Evolutionary conservation across 2,329 filamentous ascomycete genomes (phyloP).

Genomic region (Alternaria longipes): DNA sequence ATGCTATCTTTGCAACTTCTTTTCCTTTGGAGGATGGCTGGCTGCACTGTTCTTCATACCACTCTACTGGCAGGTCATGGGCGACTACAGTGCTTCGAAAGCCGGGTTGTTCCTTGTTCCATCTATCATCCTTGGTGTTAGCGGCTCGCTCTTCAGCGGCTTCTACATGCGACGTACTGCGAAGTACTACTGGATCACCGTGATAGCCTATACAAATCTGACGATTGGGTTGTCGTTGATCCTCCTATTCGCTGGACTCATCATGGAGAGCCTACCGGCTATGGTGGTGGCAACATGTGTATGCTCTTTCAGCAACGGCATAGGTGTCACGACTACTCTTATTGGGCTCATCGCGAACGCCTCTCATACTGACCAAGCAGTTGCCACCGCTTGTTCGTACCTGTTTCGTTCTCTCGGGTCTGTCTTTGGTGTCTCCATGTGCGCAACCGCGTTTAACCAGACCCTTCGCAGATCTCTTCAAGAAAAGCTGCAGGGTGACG

Average conservation of each 20-base stretch:
- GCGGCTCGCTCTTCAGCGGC: conserved; percentile 71
- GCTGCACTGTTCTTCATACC: conserved; percentile 76
- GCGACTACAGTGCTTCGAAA: conserved; percentile 68
- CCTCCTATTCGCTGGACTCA: conserved; percentile 65
- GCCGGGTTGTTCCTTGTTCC: conserved; percentile 75
- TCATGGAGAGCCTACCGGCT: conserved; percentile 59
- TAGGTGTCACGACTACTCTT: conserved; percentile 75
- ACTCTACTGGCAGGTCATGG: conserved; percentile 78
- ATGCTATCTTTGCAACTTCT: conserved; percentile 77
- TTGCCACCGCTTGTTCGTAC: conserved; percentile 81
- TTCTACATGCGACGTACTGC: conserved; percentile 75
- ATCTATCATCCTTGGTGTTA: conserved; percentile 68
- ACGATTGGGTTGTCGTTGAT: conserved; percentile 65
- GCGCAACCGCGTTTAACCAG: conserved; percentile 76
- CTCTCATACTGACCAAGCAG: conserved; percentile 71
- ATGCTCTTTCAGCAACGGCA: conserved; percentile 63
- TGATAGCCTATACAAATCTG: conserved; percentile 64
- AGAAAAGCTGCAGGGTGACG: conserved; percentile 62
- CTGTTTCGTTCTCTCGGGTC: conserved; percentile 78
- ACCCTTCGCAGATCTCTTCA: conserved; percentile 67
- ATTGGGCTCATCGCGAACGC: conserved; percentile 77
- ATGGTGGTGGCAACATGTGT: conserved; percentile 67
- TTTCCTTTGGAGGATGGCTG: conserved; percentile 69
- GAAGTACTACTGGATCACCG: conserved; percentile 74
- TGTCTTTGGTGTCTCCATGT: conserved; percentile 73